Base-by-base conservation (phyloP, 2,329 filamentous ascomycete species). In the Exophiala dermatitidis region DNA sequence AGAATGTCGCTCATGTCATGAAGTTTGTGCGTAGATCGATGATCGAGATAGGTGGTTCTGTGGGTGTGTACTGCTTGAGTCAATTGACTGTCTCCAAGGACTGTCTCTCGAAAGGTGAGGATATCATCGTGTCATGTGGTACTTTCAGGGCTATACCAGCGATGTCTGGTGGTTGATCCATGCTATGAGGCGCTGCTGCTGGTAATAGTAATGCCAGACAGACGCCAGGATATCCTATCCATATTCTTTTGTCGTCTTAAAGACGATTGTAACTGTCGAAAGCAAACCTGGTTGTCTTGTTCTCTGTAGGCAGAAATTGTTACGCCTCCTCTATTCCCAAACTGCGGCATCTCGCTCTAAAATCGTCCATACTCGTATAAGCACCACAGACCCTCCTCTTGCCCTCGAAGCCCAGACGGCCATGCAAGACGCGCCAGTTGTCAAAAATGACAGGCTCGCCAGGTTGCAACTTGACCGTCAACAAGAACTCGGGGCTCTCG, bases 381-480 rank as follows among this genome's bases (percentile, higher is more conserved):
- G 81, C 91, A 55, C 93, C 93, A 68, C 90, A 96, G 65, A 98
- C 87, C 61, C 90, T 83, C 61, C 93, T 77, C 65, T 86, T 82
- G 1, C 93, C 93, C 4, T 83, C 85, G 65, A 97, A 98, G 0
- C 81, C 81, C 48, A 83, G 83, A 62, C 93, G 77, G 1, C 91
- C 93, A 69, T 98, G 93, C 62, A 97, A 72, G 33, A 96, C 86
- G 54, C 93, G 80, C 90, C 91, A 96, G 66, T 98, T 97, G 67
- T 98, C 88, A 68, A 98, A 96, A 44, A 97, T 86, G 52, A 96
- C 65, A 4, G 89, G 79, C 48, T 76, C 82, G 1, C 93, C 93
- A 0, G 93, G 91, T 63, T 79, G 72, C 51, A 98, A 73, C 69
- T 95, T 86, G 59, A 86, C 83, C 85, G 86, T 86, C 65, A 86